phyloP scores from a whole-genome alignment of 345 rosid species.

The Clarkia xantiana region DNA sequence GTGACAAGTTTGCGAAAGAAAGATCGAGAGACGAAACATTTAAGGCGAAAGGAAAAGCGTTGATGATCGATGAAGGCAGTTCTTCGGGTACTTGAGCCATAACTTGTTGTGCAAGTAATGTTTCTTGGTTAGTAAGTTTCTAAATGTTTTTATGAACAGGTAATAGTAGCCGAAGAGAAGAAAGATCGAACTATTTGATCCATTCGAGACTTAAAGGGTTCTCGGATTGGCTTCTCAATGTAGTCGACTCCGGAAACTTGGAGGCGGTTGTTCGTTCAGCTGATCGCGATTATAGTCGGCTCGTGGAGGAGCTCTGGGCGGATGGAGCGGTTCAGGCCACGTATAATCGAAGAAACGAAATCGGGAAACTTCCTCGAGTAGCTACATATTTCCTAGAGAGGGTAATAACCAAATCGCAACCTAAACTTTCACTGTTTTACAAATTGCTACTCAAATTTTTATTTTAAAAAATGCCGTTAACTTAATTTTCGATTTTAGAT shows the following conservation, averaged over 20 bases:
- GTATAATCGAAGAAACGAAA: conserved; percentile 52
- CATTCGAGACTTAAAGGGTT: conserved; percentile 40
- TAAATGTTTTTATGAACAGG: conserved; percentile 7
- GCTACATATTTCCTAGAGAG: conserved; percentile 77
- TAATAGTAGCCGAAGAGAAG: conserved; percentile 19
- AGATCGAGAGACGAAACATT: conserved; percentile 12
- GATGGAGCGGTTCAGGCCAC: conserved; percentile 74
- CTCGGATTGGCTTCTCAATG: conserved; percentile 63
- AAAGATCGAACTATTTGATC: conserved; percentile 28
- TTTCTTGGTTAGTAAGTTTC: neutral
- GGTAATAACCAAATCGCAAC: conserved; percentile 29
- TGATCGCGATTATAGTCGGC: conserved; percentile 46
- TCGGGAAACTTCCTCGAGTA: conserved; percentile 48
- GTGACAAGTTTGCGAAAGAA: conserved; percentile 43
- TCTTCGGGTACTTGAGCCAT: conserved; percentile 23
- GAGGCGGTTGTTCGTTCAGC: conserved; percentile 53
- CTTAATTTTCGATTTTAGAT: no score
- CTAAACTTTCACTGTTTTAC: no score
- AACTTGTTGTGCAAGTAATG: no score
- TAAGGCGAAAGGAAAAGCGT: conserved; percentile 25
- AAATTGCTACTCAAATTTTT: no score
- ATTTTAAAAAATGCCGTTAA: no score
- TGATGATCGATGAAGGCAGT: conserved; percentile 22
- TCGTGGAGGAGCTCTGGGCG: conserved; percentile 54
- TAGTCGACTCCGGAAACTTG: conserved; percentile 53